Conservation (phyloP, 73 alveolate species). For the Stentor coeruleus region DNA sequence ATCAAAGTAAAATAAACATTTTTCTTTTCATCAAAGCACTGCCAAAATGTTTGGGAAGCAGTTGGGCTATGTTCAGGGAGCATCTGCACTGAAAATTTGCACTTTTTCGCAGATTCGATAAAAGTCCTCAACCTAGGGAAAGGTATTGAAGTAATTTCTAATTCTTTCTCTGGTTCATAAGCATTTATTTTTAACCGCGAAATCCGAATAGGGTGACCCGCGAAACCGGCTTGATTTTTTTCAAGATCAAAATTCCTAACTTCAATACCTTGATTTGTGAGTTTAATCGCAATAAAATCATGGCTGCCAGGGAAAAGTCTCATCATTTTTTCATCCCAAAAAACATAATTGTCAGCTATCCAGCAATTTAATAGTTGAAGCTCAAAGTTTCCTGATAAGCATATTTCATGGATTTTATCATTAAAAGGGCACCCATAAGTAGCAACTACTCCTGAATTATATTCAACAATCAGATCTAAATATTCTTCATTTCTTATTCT, state of each 20-base stretch:
- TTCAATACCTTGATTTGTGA: slow-evolving; percentile 5
- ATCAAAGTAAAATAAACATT: slow-evolving; percentile 10
- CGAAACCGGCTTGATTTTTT: neutral
- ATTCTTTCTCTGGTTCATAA: neutral
- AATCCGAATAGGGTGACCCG: slow-evolving; percentile 12
- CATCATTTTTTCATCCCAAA: slow-evolving; percentile 24
- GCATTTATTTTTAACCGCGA: neutral
- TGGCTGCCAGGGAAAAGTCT: slow-evolving; percentile 18
- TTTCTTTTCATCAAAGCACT: neutral
- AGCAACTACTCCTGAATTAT: slow-evolving; percentile 6
- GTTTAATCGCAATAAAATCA: slow-evolving; percentile 20
- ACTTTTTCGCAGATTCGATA: neutral
- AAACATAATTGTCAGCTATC: neutral
- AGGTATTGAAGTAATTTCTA: slow-evolving; percentile 19
- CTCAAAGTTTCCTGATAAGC: neutral
- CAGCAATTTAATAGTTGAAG: neutral
- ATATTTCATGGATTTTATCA: slow-evolving; percentile 11
- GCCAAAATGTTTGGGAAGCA: slow-evolving; percentile 15
- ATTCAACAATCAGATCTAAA: slow-evolving; percentile 4
- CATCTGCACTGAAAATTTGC: slow-evolving; percentile 3
- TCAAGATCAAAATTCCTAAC: slow-evolving; percentile 2
- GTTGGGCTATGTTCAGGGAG: slow-evolving; percentile 6
- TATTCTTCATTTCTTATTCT: slow-evolving; percentile 4
- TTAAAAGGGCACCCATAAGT: neutral
- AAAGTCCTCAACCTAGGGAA: slow-evolving; percentile 6